Conservation (phyloP, 129 eudicot genomes). For the Deinandra increscens region DNA sequence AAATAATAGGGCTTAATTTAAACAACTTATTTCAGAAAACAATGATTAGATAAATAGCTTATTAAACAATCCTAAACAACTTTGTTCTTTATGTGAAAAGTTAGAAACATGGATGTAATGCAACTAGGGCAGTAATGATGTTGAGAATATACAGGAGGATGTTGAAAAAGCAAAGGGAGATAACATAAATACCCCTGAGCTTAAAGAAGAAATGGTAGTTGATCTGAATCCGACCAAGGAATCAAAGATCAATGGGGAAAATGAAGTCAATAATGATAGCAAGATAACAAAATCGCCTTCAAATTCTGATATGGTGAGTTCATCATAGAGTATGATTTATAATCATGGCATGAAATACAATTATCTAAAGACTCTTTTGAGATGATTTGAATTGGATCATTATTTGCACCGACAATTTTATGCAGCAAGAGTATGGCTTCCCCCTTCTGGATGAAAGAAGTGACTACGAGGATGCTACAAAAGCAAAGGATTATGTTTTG, state of each 20-base stretch:
- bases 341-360: not conserved
- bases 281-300: not conserved
- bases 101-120: conserved; percentile 11
- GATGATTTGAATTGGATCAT: not conserved
- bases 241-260: conserved; percentile 13
- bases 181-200: not conserved
- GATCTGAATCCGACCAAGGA: conserved; percentile 15
- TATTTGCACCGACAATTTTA: not conserved
- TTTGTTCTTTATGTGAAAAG: not conserved
- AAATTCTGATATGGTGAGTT: conserved; percentile 11
- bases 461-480: not conserved
- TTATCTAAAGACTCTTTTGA: not conserved
- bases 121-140: not conserved
- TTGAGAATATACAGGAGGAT: not conserved
- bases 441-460: not conserved
- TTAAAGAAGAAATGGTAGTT: not conserved
- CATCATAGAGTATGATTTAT: not conserved
- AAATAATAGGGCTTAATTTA: not conserved
- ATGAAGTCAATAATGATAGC: conserved; percentile 6
- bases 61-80: not conserved
- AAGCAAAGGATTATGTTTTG: not conserved
- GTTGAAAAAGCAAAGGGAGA: not conserved
- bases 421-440: not conserved
- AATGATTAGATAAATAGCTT: not conserved
- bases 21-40: not conserved